These are phyloP conservation scores for Phaeosphaeriaceae sp. DNA, from an alignment of 2,329 filamentous ascomycete species.

Conservation along the genomic window DNA sequence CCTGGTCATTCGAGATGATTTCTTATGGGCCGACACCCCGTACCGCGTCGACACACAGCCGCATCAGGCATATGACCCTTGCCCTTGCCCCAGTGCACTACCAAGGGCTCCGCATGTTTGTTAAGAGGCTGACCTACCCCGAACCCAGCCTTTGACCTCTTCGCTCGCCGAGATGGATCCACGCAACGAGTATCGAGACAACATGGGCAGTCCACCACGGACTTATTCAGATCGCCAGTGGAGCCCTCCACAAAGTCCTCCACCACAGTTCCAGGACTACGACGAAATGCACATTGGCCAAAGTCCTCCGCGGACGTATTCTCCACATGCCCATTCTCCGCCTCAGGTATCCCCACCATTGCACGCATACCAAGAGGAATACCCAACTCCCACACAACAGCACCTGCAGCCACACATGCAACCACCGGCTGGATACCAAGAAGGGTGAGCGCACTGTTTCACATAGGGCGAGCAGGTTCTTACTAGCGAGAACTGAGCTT, in stretches of 20 bases:
- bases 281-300: slow-evolving; percentile 23
- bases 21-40: slow-evolving; percentile 7
- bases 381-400: slow-evolving; percentile 7
- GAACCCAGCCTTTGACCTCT: slow-evolving; percentile 5
- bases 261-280: slow-evolving; percentile 29
- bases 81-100: slow-evolving; percentile 6
- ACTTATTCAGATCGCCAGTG: slow-evolving; percentile 24
- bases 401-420: slow-evolving; percentile 11
- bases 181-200: slow-evolving; percentile 20
- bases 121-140: slow-evolving; percentile 17
- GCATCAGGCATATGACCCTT: slow-evolving; percentile 17
- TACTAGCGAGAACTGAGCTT: slow-evolving; percentile 8
- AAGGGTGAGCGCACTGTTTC: slow-evolving; percentile 17
- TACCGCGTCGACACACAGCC: slow-evolving; percentile 13
- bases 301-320: slow-evolving; percentile 11
- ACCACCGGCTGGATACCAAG: slow-evolving; percentile 15
- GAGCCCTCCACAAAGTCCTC: slow-evolving; percentile 30
- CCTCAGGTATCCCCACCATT: slow-evolving; percentile 23
- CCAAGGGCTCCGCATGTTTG: slow-evolving; percentile 1
- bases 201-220: slow-evolving; percentile 17
- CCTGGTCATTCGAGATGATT: slow-evolving; percentile 4
- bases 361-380: slow-evolving; percentile 20
- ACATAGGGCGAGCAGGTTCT: neutral
- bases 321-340: slow-evolving; percentile 19
- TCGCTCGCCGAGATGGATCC: slow-evolving; percentile 22